Evolutionary conservation across 2,329 filamentous ascomycete species (phyloP).

Genomic region (Xylariomycetidae sp.): DNA sequence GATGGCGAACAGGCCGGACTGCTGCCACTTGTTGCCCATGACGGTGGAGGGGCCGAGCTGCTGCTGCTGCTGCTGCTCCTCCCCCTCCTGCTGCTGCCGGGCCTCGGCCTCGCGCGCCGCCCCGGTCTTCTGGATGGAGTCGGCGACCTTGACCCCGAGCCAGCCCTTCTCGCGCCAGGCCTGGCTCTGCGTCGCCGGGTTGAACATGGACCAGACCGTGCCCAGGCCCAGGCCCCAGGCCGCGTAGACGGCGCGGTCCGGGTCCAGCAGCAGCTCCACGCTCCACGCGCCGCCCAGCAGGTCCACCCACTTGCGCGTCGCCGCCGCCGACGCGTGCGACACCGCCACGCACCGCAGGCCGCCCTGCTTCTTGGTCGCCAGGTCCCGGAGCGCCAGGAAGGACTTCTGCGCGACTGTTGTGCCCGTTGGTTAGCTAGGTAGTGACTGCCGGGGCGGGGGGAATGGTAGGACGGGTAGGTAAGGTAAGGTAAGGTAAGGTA

Average conservation of each 20-base stretch:
- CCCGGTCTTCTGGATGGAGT: slow-evolving; percentile 34
- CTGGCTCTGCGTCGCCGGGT: slow-evolving; percentile 46
- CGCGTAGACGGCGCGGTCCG: slow-evolving; percentile 50
- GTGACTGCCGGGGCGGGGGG: no score
- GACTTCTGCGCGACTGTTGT: slow-evolving; percentile 47
- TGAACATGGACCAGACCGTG: slow-evolving; percentile 45
- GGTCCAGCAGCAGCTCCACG: slow-evolving; percentile 50
- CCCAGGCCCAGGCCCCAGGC: slow-evolving; percentile 52
- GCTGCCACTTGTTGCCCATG: slow-evolving; percentile 53
- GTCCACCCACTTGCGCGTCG: slow-evolving; percentile 50
- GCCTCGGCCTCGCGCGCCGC: slow-evolving; percentile 21
- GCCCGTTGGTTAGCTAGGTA: slow-evolving; percentile 2
- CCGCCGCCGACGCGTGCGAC: slow-evolving; percentile 51
- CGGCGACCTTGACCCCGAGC: slow-evolving; percentile 45
- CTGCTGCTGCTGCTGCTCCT: slow-evolving; percentile 10
- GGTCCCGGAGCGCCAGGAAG: slow-evolving; percentile 48
- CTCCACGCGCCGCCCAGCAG: slow-evolving; percentile 52
- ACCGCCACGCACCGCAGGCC: slow-evolving; percentile 50
- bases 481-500: no score
- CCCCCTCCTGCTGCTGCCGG: slow-evolving; percentile 29
- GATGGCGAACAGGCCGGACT: slow-evolving; percentile 45
- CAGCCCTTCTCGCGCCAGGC: slow-evolving; percentile 50
- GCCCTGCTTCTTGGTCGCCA: slow-evolving; percentile 45
- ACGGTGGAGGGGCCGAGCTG: slow-evolving; percentile 35
- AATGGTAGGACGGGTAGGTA: no score